Evolutionary conservation across 169 alveolate genomes (phyloP).

Genomic region (Plasmodium coatneyi): DNA sequence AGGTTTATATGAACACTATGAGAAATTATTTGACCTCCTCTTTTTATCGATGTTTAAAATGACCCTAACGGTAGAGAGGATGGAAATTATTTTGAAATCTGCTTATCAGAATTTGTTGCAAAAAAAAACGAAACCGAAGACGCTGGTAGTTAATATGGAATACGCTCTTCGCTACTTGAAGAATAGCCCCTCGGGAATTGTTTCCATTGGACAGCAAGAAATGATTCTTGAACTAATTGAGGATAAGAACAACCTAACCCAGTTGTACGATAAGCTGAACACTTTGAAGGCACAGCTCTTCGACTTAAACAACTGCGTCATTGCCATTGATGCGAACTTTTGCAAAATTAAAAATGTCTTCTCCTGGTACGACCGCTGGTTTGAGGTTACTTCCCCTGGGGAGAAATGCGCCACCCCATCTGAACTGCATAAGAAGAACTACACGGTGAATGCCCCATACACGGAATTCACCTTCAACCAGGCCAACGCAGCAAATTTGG

Average conservation of each 20-base stretch:
- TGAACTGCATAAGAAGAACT: neutral
- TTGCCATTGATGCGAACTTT: slow-evolving; percentile 52
- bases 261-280: slow-evolving; percentile 14
- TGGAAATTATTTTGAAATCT: slow-evolving; percentile 56
- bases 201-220: slow-evolving; percentile 65
- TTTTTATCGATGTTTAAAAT: slow-evolving; percentile 54
- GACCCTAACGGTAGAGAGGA: slow-evolving; percentile 25
- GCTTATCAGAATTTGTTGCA: slow-evolving; percentile 70
- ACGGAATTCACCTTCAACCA: neutral
- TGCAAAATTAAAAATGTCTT: slow-evolving; percentile 16
- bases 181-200: slow-evolving; percentile 28
- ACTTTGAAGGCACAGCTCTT: slow-evolving; percentile 19
- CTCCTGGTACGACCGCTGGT: slow-evolving; percentile 59
- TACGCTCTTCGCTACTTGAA: slow-evolving; percentile 35
- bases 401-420: neutral
- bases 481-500: neutral
- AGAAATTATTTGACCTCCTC: slow-evolving; percentile 69
- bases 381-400: neutral
- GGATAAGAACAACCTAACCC: slow-evolving; percentile 20
- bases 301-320: slow-evolving; percentile 1
- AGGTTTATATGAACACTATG: slow-evolving; percentile 75
- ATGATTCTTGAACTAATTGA: slow-evolving; percentile 23
- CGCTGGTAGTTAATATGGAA: slow-evolving; percentile 39
- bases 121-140: slow-evolving; percentile 61
- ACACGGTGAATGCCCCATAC: neutral